Conservation (phyloP, 208 protist species). For the Trypanosoma melophagium region DNA sequence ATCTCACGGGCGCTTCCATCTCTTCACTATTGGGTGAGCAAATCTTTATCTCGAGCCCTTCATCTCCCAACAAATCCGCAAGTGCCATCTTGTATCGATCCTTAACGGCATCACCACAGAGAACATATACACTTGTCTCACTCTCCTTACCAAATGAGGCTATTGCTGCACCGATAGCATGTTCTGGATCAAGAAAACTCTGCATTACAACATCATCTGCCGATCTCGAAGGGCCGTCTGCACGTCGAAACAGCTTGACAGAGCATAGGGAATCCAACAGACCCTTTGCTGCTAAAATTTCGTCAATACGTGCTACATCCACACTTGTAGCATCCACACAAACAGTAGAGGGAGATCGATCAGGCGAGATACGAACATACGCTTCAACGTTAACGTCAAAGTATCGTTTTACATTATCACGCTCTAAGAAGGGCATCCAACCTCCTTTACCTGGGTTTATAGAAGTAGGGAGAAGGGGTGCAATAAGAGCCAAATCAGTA, state of each 20-base stretch:
- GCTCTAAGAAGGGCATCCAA: conserved; percentile 25
- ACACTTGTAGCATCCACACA: conserved; percentile 50
- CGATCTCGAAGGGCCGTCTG: conserved; percentile 14
- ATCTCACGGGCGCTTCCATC: conserved; percentile 22
- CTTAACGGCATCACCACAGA: conserved; percentile 23
- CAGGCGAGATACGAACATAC: conserved; percentile 32
- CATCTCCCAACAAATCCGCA: conserved; percentile 11
- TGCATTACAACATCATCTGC: conserved; percentile 26
- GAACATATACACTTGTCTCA: conserved; percentile 18
- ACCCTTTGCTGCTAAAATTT: conserved; percentile 27
- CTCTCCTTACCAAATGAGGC: conserved; percentile 9
- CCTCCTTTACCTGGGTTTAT: conserved; percentile 26
- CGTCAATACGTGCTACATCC: conserved; percentile 14
- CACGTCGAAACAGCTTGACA: conserved; percentile 26
- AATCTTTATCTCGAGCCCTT: conserved; percentile 4
- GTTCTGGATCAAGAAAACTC: conserved; percentile 30
- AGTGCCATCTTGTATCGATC: conserved; percentile 19
- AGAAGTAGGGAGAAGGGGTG: conserved; percentile 38
- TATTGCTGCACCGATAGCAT: conserved; percentile 29
- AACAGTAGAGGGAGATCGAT: conserved; percentile 12
- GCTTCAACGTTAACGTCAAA: conserved; percentile 50
- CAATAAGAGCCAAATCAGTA: conserved; percentile 44
- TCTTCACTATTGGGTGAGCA: conserved; percentile 18
- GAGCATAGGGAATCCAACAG: conserved; percentile 12
- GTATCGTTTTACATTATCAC: conserved; percentile 16